These are phyloP conservation scores for Fraxinus albicans DNA, from an alignment of 305 asterid species.

Conservation along the genomic window DNA sequence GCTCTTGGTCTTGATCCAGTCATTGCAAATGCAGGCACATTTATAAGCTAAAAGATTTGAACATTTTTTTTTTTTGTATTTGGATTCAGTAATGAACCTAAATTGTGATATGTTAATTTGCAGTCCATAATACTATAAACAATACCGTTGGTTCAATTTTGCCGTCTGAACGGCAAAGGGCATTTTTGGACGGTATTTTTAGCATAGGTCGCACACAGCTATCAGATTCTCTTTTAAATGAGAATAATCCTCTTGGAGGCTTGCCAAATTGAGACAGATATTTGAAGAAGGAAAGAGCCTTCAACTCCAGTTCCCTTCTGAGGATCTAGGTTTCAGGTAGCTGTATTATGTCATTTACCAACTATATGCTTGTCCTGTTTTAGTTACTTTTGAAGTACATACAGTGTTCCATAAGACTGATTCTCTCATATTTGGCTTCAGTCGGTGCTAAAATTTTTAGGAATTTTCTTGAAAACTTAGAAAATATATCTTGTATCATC, in stretches of 20 bases:
- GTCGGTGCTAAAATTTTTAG: background rate
- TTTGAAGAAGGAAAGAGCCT: conserved; percentile 92
- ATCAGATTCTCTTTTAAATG: conserved; percentile 66
- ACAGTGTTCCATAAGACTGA: background rate
- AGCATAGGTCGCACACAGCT: conserved; percentile 85
- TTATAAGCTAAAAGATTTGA: conserved; percentile 15
- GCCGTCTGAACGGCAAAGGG: conserved; percentile 62
- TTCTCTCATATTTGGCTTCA: background rate
- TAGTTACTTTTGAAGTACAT: background rate
- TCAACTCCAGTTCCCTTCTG: conserved; percentile 96
- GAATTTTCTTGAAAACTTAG: background rate
- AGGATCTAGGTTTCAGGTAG: conserved; percentile 93
- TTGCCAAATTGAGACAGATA: conserved; percentile 59
- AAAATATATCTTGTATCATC: background rate
- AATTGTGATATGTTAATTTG: conserved; percentile 14
- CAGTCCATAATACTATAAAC: conserved; percentile 78
- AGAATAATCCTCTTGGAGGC: conserved; percentile 86
- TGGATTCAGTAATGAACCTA: conserved; percentile 11
- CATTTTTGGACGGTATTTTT: conserved; percentile 68
- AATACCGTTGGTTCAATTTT: conserved; percentile 59
- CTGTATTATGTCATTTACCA: background rate
- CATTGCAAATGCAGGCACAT: conserved; percentile 74
- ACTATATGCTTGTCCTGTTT: background rate
- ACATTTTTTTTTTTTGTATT: background rate
- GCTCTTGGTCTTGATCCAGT: conserved; percentile 92